Evolutionary conservation across 352 stramenopile species (phyloP).

Genomic region (Globisporangium parvum): DNA sequence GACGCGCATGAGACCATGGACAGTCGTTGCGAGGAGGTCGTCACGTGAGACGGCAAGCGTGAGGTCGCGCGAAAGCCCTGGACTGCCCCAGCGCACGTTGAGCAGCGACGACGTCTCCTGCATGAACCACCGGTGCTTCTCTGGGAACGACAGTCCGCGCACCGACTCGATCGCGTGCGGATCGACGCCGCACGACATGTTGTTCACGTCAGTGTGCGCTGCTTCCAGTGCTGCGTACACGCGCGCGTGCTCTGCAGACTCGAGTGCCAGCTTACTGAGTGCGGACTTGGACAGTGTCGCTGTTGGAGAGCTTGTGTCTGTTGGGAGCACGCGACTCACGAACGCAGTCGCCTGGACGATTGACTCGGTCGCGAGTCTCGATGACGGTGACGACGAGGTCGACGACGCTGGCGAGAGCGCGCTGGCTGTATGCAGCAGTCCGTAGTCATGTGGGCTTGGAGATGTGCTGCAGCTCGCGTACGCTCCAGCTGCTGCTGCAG

Average conservation of each 20-base stretch:
- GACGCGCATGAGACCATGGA: conserved; percentile 23
- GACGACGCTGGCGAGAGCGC: conserved; percentile 7
- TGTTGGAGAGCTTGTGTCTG: not conserved
- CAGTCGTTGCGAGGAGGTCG: conserved; percentile 30
- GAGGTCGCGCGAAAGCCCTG: conserved; percentile 16
- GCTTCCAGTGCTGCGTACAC: conserved; percentile 23
- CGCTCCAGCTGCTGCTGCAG: not conserved
- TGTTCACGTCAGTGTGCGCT: conserved; percentile 11
- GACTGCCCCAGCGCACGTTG: conserved; percentile 28
- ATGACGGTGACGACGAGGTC: conserved; percentile 3
- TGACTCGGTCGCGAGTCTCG: conserved; percentile 10
- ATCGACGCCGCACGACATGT: conserved; percentile 17
- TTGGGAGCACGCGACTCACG: conserved; percentile 20
- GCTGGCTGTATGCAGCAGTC: conserved; percentile 7
- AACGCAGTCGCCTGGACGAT: conserved; percentile 34
- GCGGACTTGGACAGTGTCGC: conserved; percentile 11
- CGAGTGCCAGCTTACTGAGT: conserved; percentile 17
- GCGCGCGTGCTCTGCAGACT: conserved; percentile 20
- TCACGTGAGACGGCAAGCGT: conserved; percentile 29
- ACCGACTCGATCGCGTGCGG: conserved; percentile 28
- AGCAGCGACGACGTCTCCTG: conserved; percentile 38
- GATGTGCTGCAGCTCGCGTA: not conserved
- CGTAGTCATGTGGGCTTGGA: not conserved
- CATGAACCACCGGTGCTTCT: conserved; percentile 57
- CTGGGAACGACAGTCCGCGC: conserved; percentile 32